Base-by-base conservation (phyloP, 257 asterid species). In the Echium plantagineum region DNA sequence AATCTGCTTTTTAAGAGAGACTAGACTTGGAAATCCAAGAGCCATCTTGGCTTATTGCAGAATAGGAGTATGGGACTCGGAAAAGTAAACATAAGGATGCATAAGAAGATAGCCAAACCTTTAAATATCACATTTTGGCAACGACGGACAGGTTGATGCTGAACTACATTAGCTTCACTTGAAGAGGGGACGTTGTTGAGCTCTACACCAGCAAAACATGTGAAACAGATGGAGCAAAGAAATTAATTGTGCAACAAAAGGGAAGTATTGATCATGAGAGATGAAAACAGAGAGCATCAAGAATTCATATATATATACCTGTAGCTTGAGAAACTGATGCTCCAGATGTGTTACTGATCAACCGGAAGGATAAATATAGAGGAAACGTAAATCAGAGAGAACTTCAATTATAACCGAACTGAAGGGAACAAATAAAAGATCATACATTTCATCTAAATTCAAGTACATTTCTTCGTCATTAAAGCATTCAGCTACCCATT, bases 401-500 rank as follows among this genome's bases (percentile, higher is more conserved):
- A 53, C 22, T 52, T 52, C 15, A 53, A 19, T 53, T 53, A 0
- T n/a, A 19, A 53, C 24, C 42, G 35, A 5, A 63, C 12, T 16
- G 26, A 26, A 28, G 19, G 26, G 57, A 70, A 61, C 6, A 62
- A 47, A 38, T 5, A 64, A 69, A 58, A 3, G 19, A 67, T 75
- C 94, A 22, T 82, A 88, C 98, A 69, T 59, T 70, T 83, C 84
- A 63, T 79, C 85, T 7, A 72, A 57, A 66, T 67, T 66, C 56
- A 62, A 46, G 31, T 66, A 66, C 74, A 80, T 71, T 60, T 80
- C 82, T 15, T 78, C 28, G 64, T 88, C 95, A 24, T 72, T 84
- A 55, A 88, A 72, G 83, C 97, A 88, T 64, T 80, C 79, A 5
- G 85, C 81, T 61, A 85, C 81, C 96, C 96, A 91, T 30, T 85